Evolutionary conservation across 2,329 filamentous ascomycete species (phyloP), one percentile per base, ranked within the genome.

Genomic region (Aureobasidium mangrovei): DNA sequence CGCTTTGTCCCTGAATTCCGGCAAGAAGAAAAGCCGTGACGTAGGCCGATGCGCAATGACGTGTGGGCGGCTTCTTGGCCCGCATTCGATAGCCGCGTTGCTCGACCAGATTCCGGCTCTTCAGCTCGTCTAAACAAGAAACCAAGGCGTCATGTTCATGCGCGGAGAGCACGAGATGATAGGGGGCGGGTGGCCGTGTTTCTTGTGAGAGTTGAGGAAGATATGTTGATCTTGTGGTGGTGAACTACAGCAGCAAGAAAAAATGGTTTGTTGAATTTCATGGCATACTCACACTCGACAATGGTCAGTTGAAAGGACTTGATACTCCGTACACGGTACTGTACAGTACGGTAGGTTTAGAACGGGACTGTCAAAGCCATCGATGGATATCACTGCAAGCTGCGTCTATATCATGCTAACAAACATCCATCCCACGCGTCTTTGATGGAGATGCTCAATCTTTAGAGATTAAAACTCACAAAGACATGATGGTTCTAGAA

Each of bases 11-110:
- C 47, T 51, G 38, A 51, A 27, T 40, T 27, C 47, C 47, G 47
- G 47, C 38, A 41, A 28, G 10, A 10, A 33, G 32, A 33, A 41
- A 41, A 38, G 10, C 5, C 12, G 41, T 51, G 47, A 51, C 47
- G 47, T 51, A 28, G 18, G 33, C 47, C 47, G 47, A 36, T 40
- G 26, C n/a, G 26, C 4, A 7, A 51, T 51, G 47, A 51, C 47
- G 47, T 51, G 26, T 29, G 10, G 45, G 46, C 46, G 46, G n/a
- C 35, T 9, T 31, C 8, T 51, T 38, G 41, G 40, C 36, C 47
- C 47, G 47, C 47, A 41, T 41, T 51, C 47, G 47, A 51, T 51
- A 51, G 47, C 47, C 47, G 47, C 38, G 38, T 51, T 51, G 32
- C 26, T 48, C 35, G 40, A 35, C 46, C 46, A 48, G 40, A 35